phyloP scores from a whole-genome alignment of 495 filamentous ascomycete species.

The Poronia punctata region DNA sequence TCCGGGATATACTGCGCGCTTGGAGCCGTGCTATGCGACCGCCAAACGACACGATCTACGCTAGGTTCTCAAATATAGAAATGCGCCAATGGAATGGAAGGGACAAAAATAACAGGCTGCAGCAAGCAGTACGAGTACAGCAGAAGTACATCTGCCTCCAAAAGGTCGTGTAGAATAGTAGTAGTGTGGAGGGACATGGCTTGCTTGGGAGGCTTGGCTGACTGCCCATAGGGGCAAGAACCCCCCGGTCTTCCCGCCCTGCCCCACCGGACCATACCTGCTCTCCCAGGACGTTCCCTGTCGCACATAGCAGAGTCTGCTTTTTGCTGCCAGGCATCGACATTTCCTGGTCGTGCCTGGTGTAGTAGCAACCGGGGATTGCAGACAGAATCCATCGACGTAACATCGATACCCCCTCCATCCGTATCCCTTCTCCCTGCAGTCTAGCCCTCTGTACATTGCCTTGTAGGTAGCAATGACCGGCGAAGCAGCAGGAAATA shows the following conservation, averaged over 20 bases:
- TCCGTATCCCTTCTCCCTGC: no score
- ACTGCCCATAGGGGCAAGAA: no score
- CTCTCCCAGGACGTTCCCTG: conserved; percentile 9
- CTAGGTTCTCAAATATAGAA: conserved; percentile 6
- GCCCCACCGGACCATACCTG: conserved; percentile 1
- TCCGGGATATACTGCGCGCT: no score
- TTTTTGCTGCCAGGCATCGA: conserved; percentile 6
- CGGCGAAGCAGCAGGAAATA: no score
- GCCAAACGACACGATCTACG: no score
- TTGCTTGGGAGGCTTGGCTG: conserved; percentile 9
- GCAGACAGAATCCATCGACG: conserved; percentile 7
- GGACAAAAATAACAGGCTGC: conserved; percentile 15
- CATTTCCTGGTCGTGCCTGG: no score
- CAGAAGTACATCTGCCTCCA: no score
- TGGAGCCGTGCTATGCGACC: no score
- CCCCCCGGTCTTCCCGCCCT: conserved; percentile 7
- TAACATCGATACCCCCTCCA: conserved; percentile 12
- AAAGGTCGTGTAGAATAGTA: no score
- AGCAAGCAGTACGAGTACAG: no score
- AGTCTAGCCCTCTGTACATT: no score
- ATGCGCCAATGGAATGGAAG: neutral
- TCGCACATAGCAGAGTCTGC: neutral
- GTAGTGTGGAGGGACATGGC: conserved; percentile 1
- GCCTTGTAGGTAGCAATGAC: no score
- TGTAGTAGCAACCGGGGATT: neutral